Conservation (phyloP, 2,329 filamentous ascomycete genomes). For the Arachnopeziza araneosa region DNA sequence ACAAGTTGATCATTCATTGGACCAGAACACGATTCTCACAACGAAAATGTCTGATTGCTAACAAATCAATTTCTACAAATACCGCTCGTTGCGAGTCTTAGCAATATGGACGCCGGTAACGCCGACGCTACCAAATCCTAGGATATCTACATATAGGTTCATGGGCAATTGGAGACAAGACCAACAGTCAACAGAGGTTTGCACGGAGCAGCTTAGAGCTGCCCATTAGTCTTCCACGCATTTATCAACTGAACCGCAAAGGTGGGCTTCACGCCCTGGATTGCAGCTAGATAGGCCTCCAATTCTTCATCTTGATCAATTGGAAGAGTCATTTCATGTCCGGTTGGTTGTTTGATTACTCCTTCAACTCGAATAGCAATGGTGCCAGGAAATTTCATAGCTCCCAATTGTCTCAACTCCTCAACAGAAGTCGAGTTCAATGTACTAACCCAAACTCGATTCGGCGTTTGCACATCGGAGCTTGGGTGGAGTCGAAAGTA, state of each 20-base stretch:
- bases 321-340: conserved; percentile 53
- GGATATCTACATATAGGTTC: background rate
- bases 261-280: conserved; percentile 28
- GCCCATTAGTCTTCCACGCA: conserved; percentile 25
- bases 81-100: background rate
- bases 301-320: conserved; percentile 70
- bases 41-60: no score
- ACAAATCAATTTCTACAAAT: background rate
- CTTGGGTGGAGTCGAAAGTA: conserved; percentile 65
- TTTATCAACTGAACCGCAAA: conserved; percentile 29
- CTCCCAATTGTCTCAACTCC: conserved; percentile 58
- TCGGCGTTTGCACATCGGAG: conserved; percentile 48
- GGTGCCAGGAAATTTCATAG: conserved; percentile 54
- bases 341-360: conserved; percentile 50
- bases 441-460: conserved; percentile 61
- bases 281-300: conserved; percentile 62
- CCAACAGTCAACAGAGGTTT: background rate
- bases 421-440: conserved; percentile 49
- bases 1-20: background rate
- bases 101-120: background rate
- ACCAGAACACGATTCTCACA: background rate
- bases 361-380: conserved; percentile 59
- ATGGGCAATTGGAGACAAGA: background rate
- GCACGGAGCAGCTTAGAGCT: background rate
- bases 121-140: background rate